Percentiles rank a stretch among this genome's conserved stretches.
Conservation (phyloP, 192 early-diverging fungal genomes). For the Hyaloraphidium curvatum region DNA sequence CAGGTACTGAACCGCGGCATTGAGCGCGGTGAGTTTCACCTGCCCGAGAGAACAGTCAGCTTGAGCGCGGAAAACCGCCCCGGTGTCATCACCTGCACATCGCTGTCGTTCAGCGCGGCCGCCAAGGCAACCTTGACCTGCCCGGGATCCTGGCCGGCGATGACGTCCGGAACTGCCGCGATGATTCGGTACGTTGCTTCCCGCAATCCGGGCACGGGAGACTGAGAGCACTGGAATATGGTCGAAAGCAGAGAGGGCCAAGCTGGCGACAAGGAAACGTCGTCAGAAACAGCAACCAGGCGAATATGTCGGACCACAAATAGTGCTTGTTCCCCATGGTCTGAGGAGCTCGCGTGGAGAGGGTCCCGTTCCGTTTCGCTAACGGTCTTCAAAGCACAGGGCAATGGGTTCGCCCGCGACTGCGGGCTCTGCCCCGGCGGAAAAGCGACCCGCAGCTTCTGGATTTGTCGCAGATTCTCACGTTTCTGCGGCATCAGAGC, state of each 20-base stretch:
- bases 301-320: background rate
- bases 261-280: slow-evolving; percentile 20
- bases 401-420: too few relatives aligned
- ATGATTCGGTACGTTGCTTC: slow-evolving; percentile 85
- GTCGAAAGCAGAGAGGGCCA: slow-evolving; percentile 69
- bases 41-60: background rate
- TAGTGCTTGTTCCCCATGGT: slow-evolving; percentile 9
- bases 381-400: too few relatives aligned
- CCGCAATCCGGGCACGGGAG: slow-evolving; percentile 47
- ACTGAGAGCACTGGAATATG: slow-evolving; percentile 63
- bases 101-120: slow-evolving; percentile 47
- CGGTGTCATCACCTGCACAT: slow-evolving; percentile 20
- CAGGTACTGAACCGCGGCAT: slow-evolving; percentile 12
- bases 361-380: too few relatives aligned
- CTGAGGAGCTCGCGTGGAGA: background rate
- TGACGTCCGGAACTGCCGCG: slow-evolving; percentile 55
- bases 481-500: slow-evolving; percentile 25
- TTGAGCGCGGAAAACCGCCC: background rate
- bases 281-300: background rate
- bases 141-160: slow-evolving; percentile 46
- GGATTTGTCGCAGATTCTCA: slow-evolving; percentile 12
- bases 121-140: slow-evolving; percentile 51
- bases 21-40: slow-evolving; percentile 22
- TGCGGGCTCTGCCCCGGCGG: background rate
- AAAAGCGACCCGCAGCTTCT: background rate